Evolutionary conservation across 331 rosid species (phyloP).

Genomic region (Dryas integrifolia): DNA sequence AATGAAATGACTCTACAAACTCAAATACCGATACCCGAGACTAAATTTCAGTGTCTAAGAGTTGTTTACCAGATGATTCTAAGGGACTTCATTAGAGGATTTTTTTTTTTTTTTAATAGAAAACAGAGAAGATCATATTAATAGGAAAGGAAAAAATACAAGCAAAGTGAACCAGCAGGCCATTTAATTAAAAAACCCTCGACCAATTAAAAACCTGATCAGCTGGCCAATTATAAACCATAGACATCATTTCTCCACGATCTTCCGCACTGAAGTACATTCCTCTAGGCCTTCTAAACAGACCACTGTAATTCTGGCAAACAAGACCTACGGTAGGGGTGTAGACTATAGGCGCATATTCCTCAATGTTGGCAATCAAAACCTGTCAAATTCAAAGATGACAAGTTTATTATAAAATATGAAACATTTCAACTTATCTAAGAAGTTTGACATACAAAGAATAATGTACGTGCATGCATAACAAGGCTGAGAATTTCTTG

Average conservation of each 20-base stretch:
- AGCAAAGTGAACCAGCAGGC: background rate
- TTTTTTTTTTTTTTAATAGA: background rate
- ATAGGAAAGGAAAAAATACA: background rate
- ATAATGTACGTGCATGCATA: background rate
- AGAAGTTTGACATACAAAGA: constrained; percentile 11
- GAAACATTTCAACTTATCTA: constrained; percentile 13
- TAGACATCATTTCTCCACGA: constrained; percentile 99
- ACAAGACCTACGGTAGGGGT: constrained; percentile 99
- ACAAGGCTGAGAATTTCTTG: background rate
- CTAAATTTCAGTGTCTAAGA: background rate
- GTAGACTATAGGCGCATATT: constrained; percentile 92
- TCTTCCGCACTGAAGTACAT: constrained; percentile 97
- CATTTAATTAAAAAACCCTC: background rate
- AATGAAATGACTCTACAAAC: background rate
- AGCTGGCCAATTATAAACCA: constrained; percentile 99
- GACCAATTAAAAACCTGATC: constrained; percentile 61
- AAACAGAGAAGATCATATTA: background rate
- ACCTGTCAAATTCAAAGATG: constrained; percentile 51
- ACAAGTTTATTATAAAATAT: constrained; percentile 10
- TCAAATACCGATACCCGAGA: background rate
- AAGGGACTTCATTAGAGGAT: background rate
- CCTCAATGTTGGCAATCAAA: constrained; percentile 85
- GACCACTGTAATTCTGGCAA: constrained; percentile 93
- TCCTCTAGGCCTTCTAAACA: constrained; percentile 98
- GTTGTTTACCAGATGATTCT: background rate